Percentiles rank a stretch among this genome's conserved stretches.
Evolutionary conservation across 78 protist genomes (phyloP).

Genomic region (Isochrysis galbana): DNA sequence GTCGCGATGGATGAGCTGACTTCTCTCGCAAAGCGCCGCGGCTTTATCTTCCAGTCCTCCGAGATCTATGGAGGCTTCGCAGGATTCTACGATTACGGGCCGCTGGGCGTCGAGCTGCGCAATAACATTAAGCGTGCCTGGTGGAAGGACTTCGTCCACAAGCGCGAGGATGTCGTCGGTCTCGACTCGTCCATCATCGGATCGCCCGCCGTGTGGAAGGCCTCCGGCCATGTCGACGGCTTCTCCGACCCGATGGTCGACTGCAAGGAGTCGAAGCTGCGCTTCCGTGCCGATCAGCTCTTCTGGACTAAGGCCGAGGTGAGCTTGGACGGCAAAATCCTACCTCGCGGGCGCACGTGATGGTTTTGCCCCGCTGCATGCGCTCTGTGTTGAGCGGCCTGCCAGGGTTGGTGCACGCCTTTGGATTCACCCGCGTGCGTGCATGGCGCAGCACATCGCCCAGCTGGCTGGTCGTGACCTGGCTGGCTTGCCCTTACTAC

Average conservation of each 20-base stretch:
- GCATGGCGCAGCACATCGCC: no score
- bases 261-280: slow-evolving; percentile 33
- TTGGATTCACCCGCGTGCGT: no score
- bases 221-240: slow-evolving; percentile 54
- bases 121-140: slow-evolving; percentile 43
- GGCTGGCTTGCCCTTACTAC: no score
- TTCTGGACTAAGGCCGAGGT: background rate
- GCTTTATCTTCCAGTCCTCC: no score
- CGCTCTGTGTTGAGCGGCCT: background rate
- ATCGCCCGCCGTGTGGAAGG: slow-evolving; percentile 24
- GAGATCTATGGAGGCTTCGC: no score
- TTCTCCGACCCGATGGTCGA: slow-evolving; percentile 62
- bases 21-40: no score
- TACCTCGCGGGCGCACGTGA: background rate
- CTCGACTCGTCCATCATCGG: slow-evolving; percentile 56
- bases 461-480: no score
- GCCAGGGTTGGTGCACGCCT: background rate
- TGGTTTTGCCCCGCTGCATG: background rate
- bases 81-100: no score
- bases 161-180: slow-evolving; percentile 45
- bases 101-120: slow-evolving; percentile 49
- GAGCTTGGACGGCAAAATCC: no score
- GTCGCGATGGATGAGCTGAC: no score
- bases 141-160: slow-evolving; percentile 46
- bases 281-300: slow-evolving; percentile 46